phyloP scores from a whole-genome alignment of 257 asterid species.

The Agastache rugosa region DNA sequence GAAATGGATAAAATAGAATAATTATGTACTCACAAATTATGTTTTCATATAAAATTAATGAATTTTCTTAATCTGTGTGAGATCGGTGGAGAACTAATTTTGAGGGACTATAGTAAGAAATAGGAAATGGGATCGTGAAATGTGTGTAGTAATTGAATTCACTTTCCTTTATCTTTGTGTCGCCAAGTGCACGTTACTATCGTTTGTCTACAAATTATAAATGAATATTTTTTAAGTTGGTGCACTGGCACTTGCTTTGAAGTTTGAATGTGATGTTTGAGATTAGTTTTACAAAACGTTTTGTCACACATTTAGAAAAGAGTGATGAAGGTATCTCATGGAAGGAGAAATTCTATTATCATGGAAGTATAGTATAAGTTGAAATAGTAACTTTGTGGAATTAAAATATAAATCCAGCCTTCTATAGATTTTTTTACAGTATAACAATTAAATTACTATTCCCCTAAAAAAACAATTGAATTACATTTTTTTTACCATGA shows the following conservation, averaged over 20 bases:
- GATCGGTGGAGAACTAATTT: no score
- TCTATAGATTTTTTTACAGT: no score
- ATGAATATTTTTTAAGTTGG: background rate
- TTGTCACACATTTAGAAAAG: background rate
- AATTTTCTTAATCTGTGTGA: no score
- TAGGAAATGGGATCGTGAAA: constrained; percentile 16
- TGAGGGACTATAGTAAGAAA: no score
- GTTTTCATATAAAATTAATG: no score
- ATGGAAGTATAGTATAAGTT: no score
- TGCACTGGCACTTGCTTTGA: background rate
- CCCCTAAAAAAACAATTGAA: no score
- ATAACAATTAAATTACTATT: no score
- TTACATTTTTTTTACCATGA: no score
- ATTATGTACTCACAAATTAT: no score
- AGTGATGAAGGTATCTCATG: background rate
- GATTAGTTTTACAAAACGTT: background rate
- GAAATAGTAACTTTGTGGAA: background rate
- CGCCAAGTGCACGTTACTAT: background rate
- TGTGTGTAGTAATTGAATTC: constrained; percentile 20
- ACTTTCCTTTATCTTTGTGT: background rate
- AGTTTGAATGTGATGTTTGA: background rate
- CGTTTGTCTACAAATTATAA: background rate
- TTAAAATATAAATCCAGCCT: background rate
- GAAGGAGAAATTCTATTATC: no score
- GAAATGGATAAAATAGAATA: no score